A percentile compares a stretch with the other conserved stretches of the same genome.
These are phyloP conservation scores for Curvularia eragrostidis DNA, from an alignment of 2,329 filamentous ascomycete genomes.

Conservation along the genomic window DNA sequence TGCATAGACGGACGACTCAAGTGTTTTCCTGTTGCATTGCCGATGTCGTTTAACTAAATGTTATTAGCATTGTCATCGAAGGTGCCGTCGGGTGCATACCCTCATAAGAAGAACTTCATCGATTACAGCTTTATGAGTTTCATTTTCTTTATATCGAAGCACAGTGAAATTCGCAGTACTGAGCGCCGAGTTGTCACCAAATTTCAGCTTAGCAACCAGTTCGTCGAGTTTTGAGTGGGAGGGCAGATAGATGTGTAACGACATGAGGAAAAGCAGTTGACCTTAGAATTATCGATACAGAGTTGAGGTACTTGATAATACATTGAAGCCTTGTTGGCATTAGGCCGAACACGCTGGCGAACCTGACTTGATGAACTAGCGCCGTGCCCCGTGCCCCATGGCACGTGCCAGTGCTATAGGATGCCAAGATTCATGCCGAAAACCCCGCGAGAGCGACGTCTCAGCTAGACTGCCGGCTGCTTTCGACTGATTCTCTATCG, in stretches of 20 bases:
- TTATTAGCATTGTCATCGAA: slow-evolving; percentile 1
- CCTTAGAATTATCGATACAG: background rate
- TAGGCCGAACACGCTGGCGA: slow-evolving; percentile 1
- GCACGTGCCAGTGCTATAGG: slow-evolving; percentile 1
- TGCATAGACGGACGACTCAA: slow-evolving; percentile 5
- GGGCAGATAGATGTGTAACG: slow-evolving; percentile 2
- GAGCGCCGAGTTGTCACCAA: background rate
- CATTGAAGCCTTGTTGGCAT: slow-evolving; percentile 3
- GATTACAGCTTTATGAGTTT: slow-evolving; percentile 1
- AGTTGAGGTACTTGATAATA: slow-evolving; percentile 3
- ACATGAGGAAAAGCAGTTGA: slow-evolving; percentile 1
- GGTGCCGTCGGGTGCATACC: background rate
- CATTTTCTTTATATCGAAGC: slow-evolving; percentile 1
- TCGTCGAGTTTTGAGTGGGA: slow-evolving; percentile 6
- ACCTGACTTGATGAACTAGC: slow-evolving; percentile 3
- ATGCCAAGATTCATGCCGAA: slow-evolving; percentile 5
- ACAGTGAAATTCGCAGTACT: slow-evolving; percentile 4
- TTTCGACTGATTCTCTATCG: slow-evolving; percentile 1
- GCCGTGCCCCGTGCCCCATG: slow-evolving; percentile 1
- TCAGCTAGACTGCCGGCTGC: slow-evolving; percentile 3
- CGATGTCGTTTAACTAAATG: slow-evolving; percentile 3
- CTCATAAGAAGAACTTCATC: background rate
- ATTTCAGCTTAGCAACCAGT: background rate
- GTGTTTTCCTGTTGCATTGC: slow-evolving; percentile 1
- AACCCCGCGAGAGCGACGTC: slow-evolving; percentile 1